Evolutionary conservation across 345 rosid genomes (phyloP).

Genomic region (Eucalyptus urophylla): DNA sequence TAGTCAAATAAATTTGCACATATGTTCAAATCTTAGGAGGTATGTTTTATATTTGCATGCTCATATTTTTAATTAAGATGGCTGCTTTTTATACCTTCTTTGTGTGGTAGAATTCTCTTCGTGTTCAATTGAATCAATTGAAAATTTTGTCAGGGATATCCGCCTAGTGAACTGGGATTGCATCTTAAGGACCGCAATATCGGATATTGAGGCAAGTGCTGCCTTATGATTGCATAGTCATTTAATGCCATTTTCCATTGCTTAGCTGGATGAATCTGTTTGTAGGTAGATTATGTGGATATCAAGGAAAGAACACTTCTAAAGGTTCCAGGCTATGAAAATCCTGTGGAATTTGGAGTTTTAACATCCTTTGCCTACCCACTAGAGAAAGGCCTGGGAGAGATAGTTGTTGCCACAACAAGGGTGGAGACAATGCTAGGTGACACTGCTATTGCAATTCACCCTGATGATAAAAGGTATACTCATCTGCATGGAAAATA

Average conservation of each 20-base stretch:
- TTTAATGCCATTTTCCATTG: not conserved
- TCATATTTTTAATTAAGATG: not conserved
- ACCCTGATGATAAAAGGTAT: conserved; percentile 81
- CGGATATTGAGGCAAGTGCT: conserved; percentile 68
- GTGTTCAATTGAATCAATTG: not conserved
- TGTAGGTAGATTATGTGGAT: conserved; percentile 76
- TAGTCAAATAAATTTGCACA: not conserved
- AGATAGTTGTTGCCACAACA: conserved; percentile 95
- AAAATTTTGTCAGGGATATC: conserved; percentile 41
- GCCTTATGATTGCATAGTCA: not conserved
- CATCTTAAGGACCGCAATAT: conserved; percentile 70
- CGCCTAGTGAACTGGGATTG: conserved; percentile 95
- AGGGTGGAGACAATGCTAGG: conserved; percentile 99
- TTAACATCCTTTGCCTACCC: conserved; percentile 88
- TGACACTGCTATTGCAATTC: conserved; percentile 91
- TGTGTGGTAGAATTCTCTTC: not conserved
- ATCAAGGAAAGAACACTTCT: conserved; percentile 55
- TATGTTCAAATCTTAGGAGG: not conserved
- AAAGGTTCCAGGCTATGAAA: conserved; percentile 72
- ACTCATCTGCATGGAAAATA: conserved; percentile 78
- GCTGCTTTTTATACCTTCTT: not conserved
- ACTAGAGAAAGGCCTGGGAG: conserved; percentile 65
- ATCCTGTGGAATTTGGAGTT: conserved; percentile 89
- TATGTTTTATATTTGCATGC: not conserved
- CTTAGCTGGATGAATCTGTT: not conserved